Base-by-base conservation (phyloP, 148 eudicot genomes). In the Rheum nobile region DNA sequence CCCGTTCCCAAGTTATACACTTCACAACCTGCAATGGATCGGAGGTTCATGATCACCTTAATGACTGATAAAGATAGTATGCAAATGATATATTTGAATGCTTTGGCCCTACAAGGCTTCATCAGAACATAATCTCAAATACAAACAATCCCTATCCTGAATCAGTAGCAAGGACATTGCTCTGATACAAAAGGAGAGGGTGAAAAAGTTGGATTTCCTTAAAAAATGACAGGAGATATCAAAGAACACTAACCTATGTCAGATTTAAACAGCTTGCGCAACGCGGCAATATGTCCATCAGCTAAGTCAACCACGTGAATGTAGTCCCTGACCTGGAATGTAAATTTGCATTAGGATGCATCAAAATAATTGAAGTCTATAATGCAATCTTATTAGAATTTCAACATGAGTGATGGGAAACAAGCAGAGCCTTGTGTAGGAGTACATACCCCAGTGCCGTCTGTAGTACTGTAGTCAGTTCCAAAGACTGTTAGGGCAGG, bases 221-320 rank as follows among this genome's bases (percentile, higher is more conserved):
- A n/a, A n/a, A n/a, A n/a, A n/a, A n/a, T n/a, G n/a, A n/a, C n/a
- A n/a, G n/a, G n/a, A n/a, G n/a, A n/a, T n/a, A n/a, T n/a, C n/a
- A n/a, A n/a, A n/a, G n/a, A n/a, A n/a, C n/a, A n/a, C n/a, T n/a
- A n/a, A n/a, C n/a, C n/a, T n/a, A n/a, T n/a, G n/a, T 86, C 78
- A 75, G 96, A 77, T 73, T 92, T 89, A 63, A 82, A 79, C 37
- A 95, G 83, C 85, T 91, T 95, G 74, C 52, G 75, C 79, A 95
- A 57, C 68, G 99, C 97, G 28, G 99, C 90, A 75, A 87, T 90
- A 75, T 95, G 99, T 41, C 99, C 99, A 81, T 95, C 97, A 21
- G 97, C 99, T 82, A 95, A 87, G 83, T 95, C 99, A 80, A 91
- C 85, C 52, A 95, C 99, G 82, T 95, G 99, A 75, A 95, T 91